Conservation (phyloP, 768 basidiomycete species). For the Rubroboletus pulcherrimus region DNA sequence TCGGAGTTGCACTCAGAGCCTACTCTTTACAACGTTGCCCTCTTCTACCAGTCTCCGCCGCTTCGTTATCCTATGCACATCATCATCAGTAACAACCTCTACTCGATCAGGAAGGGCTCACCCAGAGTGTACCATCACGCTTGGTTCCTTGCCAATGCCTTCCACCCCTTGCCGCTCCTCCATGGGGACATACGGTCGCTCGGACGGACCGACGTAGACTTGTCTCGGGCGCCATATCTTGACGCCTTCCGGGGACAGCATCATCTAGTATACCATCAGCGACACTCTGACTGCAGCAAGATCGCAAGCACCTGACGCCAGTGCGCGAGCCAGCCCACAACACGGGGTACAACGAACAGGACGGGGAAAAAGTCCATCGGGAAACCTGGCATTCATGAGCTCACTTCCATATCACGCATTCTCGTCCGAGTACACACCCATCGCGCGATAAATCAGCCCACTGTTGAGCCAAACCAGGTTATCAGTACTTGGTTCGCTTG, state of each 20-base stretch:
- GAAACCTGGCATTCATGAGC: slow-evolving; percentile 53
- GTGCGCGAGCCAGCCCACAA: slow-evolving; percentile 91
- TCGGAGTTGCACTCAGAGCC: slow-evolving; percentile 9
- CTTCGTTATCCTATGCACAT: slow-evolving; percentile 27
- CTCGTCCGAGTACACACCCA: slow-evolving; percentile 52
- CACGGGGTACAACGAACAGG: slow-evolving; percentile 86
- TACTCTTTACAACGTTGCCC: slow-evolving; percentile 25
- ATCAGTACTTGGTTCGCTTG: neutral
- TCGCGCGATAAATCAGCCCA: slow-evolving; percentile 86
- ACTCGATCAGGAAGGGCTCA: slow-evolving; percentile 36
- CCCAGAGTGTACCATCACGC: slow-evolving; percentile 70
- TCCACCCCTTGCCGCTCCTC: slow-evolving; percentile 53
- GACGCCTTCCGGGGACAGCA: slow-evolving; percentile 83
- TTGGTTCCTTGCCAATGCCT: slow-evolving; percentile 57
- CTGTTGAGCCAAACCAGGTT: slow-evolving; percentile 33
- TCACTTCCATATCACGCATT: neutral
- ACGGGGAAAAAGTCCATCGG: slow-evolving; percentile 95
- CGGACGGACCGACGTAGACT: slow-evolving; percentile 74
- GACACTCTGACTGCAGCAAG: neutral
- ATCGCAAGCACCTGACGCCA: slow-evolving; percentile 67
- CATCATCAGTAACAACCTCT: slow-evolving; percentile 2
- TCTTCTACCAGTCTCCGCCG: slow-evolving; percentile 29
- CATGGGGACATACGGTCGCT: slow-evolving; percentile 71
- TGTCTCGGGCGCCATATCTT: slow-evolving; percentile 93
- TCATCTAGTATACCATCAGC: slow-evolving; percentile 57